Evolutionary conservation across 768 basidiomycete genomes (phyloP), one percentile per base, ranked within the genome.

Genomic region (Rhizopogon vesiculosus): DNA sequence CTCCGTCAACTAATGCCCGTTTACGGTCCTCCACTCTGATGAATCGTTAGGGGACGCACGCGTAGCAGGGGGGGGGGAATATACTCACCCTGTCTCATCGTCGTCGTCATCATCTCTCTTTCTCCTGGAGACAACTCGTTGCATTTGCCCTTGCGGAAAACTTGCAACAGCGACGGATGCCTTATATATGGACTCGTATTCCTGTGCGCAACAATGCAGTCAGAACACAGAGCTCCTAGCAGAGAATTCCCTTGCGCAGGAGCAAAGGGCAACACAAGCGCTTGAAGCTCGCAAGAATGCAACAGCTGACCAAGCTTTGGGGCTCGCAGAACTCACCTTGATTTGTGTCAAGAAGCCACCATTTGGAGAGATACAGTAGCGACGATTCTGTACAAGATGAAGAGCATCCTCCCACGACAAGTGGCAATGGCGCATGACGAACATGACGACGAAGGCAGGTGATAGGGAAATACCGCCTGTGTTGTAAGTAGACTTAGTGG

Each of bases 361-460:
- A 62, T 96, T 93, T 10, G 93, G 94, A 1, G 91, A 91, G 59
- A 95, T 94, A 69, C 93, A 97, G 64, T 96, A 97, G 44, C 93
- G 81, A 45, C 93, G 79, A 60, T 93, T 93, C 69, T 94, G 92
- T 3, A 94, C 92, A 64, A 89, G 72, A 63, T 92, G 91, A 46
- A 94, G 76, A 0, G 91, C 92, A 54, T 94, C 91, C 73, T 93
- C 91, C 87, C 89, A 93, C 40, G 85, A 84, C 29, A 93, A 72
- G 29, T 83, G 82, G 67, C 85, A 85, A 62, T 87, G 82, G 56
- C 90, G 87, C 92, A 94, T 94, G 39, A 91, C 91, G 66, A 90
- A 94, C 89, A 93, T 93, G 52, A 94, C 88, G 22, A 93, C 92
- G 56, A 94, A 93, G 1, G 91, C 82, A 0, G 92, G 92, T 2